Percentiles rank a stretch among this genome's conserved stretches.
phyloP scores from a whole-genome alignment of 2,329 filamentous ascomycete species.

The Arthrocladium fulminans region DNA sequence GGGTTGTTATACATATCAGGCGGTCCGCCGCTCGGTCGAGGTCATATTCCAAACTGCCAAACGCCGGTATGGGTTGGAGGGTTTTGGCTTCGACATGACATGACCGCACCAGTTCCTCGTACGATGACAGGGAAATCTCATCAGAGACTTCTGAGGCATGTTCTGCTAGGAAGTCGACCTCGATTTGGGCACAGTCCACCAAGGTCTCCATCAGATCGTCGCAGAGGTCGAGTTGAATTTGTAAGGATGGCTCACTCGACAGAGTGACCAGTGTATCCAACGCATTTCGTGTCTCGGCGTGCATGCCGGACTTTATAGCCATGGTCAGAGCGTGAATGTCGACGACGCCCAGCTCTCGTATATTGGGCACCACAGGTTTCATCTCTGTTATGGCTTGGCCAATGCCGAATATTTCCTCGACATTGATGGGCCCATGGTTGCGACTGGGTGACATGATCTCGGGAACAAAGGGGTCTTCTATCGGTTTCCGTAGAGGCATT shows the following conservation, averaged over 20 bases:
- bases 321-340: conserved; percentile 84
- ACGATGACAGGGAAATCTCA: conserved; percentile 69
- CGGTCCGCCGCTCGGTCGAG: conserved; percentile 79
- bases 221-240: conserved; percentile 63
- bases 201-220: conserved; percentile 84
- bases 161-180: conserved; percentile 74
- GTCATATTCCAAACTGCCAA: conserved; percentile 70
- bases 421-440: conserved; percentile 63
- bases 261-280: conserved; percentile 72
- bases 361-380: conserved; percentile 65
- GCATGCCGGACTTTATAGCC: conserved; percentile 81
- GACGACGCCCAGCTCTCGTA: conserved; percentile 74
- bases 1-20: conserved; percentile 82
- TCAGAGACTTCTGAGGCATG: conserved; percentile 79
- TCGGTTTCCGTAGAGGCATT: conserved; percentile 30
- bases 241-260: conserved; percentile 54
- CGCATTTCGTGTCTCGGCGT: conserved; percentile 79
- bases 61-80: conserved; percentile 61
- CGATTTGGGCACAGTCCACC: conserved; percentile 82
- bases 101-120: conserved; percentile 78
- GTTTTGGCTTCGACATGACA: conserved; percentile 64
- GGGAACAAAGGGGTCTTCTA: conserved; percentile 40
- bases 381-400: conserved; percentile 58
- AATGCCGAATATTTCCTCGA: conserved; percentile 55
- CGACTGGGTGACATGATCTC: conserved; percentile 39